Evolutionary conservation across 768 basidiomycete genomes (phyloP), one percentile per base, ranked within the genome.

Genomic region (Suillus cothurnatus): DNA sequence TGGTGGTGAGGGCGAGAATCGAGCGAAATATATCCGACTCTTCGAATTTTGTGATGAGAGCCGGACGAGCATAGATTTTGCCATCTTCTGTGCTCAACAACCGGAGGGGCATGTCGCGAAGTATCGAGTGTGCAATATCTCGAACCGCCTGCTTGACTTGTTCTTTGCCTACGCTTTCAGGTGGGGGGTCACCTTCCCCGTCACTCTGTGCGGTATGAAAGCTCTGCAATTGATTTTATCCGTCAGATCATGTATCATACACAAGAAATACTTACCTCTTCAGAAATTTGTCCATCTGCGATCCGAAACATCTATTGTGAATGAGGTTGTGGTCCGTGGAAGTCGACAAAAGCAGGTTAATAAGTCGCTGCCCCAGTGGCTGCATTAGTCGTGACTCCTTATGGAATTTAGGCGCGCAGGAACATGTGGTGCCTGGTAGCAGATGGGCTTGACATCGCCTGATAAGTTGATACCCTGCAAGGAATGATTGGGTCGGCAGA

Each of bases 11-110:
- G 26, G 3, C 8, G 17, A 64, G 23, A 23, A 67, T 49, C 11
- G 57, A 56, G 6, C 12, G 26, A 58, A 56, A 68, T 45, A 3
- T 34, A 3, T 64, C 43, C 14, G 74, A 73, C 6, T 11, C 49
- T 36, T 41, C 65, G 58, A 73, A 73, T 4, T 53, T 57, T 26
- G 45, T 67, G 19, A 69, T 68, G 52, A 73, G 66, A 7, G 61
- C 67, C 4, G 65, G 60, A 15, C 64, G 71, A 61, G 64, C 56
- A 53, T 73, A 74, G 6, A 73, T 1, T 50, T 66, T 74, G 14
- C 72, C 72, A 31, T 73, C 70, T 1, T 73, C 64, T 14, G 72
- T 73, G 17, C 66, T 73, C 14, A 73, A 67, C 41, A 73, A 64
- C 38, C 67, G 73, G 14, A 73, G 64, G 2, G 72, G 72, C 64